Conservation (phyloP, 306 rosid species). For the Cucurbita ficifolia region DNA sequence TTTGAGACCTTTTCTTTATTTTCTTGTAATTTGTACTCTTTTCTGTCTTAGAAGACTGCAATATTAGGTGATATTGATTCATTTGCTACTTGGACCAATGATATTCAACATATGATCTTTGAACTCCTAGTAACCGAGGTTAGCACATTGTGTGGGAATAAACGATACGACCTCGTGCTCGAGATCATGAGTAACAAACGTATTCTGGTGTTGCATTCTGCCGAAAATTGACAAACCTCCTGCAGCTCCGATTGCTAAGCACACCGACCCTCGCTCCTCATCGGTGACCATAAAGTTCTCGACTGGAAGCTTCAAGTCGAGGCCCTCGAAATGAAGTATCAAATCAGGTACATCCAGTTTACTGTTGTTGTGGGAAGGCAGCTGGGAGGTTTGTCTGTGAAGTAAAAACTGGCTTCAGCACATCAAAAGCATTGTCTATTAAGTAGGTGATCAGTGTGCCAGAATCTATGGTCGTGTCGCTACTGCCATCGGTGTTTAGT, state of each 20-base stretch:
- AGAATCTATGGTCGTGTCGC: conserved; percentile 61
- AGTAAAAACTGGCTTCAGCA: conserved; percentile 28
- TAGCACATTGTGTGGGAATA: conserved; percentile 19
- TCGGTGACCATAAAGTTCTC: conserved; percentile 50
- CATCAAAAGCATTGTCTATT: conserved; percentile 23
- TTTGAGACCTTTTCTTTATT: not conserved
- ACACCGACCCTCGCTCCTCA: conserved; percentile 25
- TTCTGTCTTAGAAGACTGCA: not conserved
- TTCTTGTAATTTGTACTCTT: not conserved
- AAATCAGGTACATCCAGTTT: conserved; percentile 29
- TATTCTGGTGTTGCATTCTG: conserved; percentile 27
- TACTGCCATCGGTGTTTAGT: conserved; percentile 35
- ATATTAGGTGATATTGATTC: not conserved
- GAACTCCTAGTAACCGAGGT: not conserved
- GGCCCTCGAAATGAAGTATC: conserved; percentile 47
- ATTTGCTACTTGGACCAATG: not conserved
- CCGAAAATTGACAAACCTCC: conserved; percentile 49
- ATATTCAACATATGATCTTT: not conserved
- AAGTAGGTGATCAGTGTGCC: conserved; percentile 62
- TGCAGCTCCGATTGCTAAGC: conserved; percentile 52
- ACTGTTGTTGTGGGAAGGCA: conserved; percentile 25
- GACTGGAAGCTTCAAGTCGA: conserved; percentile 44
- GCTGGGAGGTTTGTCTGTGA: conserved; percentile 28
- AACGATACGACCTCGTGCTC: conserved; percentile 15
- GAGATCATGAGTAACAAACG: conserved; percentile 27